A percentile compares a stretch with the other conserved stretches of the same genome.
These are phyloP conservation scores for Ascoidea rubescens DNA, from an alignment of 805 yeast genomes.

Conservation along the genomic window DNA sequence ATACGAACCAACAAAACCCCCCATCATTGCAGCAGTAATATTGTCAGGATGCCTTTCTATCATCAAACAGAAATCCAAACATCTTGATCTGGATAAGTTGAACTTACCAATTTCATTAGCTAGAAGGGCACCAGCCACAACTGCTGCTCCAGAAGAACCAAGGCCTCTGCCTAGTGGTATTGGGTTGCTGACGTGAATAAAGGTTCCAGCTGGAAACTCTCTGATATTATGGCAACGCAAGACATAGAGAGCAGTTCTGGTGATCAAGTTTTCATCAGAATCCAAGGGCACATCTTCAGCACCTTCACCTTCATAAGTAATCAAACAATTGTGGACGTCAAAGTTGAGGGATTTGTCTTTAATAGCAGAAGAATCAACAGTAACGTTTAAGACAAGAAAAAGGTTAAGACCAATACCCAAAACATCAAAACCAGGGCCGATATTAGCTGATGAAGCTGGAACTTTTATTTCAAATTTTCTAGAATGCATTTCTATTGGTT, in stretches of 20 bases:
- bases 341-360: conserved; percentile 27
- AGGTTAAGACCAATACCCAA: conserved; percentile 80
- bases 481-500: conserved; percentile 18
- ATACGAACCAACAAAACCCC: conserved; percentile 95
- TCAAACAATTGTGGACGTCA: conserved; percentile 55
- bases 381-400: conserved; percentile 56
- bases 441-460: conserved; percentile 96
- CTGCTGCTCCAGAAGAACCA: conserved; percentile 97
- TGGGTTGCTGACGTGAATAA: conserved; percentile 70
- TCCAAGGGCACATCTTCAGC: conserved; percentile 65
- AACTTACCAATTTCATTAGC: conserved; percentile 77
- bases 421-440: conserved; percentile 98
- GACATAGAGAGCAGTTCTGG: conserved; percentile 86
- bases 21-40: conserved; percentile 98
- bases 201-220: conserved; percentile 75
- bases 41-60: conserved; percentile 98
- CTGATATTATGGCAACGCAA: conserved; percentile 69
- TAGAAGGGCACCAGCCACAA: conserved; percentile 87
- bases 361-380: conserved; percentile 34
- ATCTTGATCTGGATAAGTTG: conserved; percentile 58
- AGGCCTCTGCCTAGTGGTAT: conserved; percentile 95
- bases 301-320: conserved; percentile 72
- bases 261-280: conserved; percentile 73
- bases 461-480: conserved; percentile 52
- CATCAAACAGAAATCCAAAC: conserved; percentile 91